These are phyloP conservation scores for Claviceps sp. DNA, from an alignment of 2,329 filamentous ascomycete genomes.

Conservation along the genomic window DNA sequence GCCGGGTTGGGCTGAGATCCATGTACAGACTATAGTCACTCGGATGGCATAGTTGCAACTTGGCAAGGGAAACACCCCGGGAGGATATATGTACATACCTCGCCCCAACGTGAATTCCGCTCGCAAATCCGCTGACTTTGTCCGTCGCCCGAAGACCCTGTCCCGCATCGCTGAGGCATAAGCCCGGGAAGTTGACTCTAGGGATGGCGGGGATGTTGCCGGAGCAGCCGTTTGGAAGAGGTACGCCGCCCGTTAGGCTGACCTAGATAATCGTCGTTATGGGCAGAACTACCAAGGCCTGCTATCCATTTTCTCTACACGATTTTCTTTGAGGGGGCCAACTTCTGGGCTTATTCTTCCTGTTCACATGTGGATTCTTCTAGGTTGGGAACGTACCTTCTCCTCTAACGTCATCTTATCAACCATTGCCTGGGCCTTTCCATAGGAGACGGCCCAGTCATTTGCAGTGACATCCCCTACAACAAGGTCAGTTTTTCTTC, in stretches of 20 bases:
- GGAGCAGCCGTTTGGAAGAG: conserved; percentile 35
- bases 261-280: conserved; percentile 23
- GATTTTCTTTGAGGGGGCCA: too few relatives aligned
- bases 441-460: conserved; percentile 55
- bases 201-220: conserved; percentile 28
- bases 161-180: conserved; percentile 32
- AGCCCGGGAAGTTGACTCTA: conserved; percentile 27
- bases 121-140: conserved; percentile 28
- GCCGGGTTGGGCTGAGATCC: not conserved
- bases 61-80: too few relatives aligned
- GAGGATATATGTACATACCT: conserved; percentile 14
- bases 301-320: too few relatives aligned
- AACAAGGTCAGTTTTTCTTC: not conserved
- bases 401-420: conserved; percentile 60
- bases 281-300: too few relatives aligned
- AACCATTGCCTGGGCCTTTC: conserved; percentile 56
- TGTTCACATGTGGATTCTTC: not conserved
- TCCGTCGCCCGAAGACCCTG: conserved; percentile 29
- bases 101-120: conserved; percentile 27
- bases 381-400: conserved; percentile 30
- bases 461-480: not conserved
- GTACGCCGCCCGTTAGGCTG: conserved; percentile 57
- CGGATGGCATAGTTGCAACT: too few relatives aligned
- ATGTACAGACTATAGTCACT: too few relatives aligned
- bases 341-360: not conserved